Evolutionary conservation across 2,329 filamentous ascomycete genomes (phyloP).

Genomic region (Colletotrichum phormii): DNA sequence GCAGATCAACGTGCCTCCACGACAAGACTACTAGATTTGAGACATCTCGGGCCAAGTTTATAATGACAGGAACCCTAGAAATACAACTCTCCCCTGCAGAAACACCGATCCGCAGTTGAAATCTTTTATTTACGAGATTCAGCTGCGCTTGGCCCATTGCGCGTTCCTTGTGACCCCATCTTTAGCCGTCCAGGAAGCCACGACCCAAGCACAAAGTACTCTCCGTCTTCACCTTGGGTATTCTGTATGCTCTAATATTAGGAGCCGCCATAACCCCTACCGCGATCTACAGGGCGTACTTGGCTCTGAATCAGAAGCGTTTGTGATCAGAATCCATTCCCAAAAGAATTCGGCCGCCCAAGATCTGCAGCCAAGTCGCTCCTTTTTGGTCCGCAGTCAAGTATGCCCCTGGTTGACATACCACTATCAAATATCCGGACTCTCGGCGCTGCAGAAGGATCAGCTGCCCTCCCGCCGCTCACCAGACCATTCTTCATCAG

Average conservation of each 20-base stretch:
- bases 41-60: constrained; percentile 21
- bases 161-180: background rate
- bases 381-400: constrained; percentile 10
- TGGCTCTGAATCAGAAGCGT: constrained; percentile 27
- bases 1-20: background rate
- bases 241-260: background rate
- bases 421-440: constrained; percentile 32
- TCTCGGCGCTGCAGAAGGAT: constrained; percentile 20
- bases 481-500: constrained; percentile 33
- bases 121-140: background rate
- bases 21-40: constrained; percentile 7
- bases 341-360: background rate
- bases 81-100: constrained; percentile 9
- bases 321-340: constrained; percentile 9
- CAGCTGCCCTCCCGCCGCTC: constrained; percentile 11
- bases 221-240: too few species aligned
- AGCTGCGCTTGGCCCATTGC: background rate
- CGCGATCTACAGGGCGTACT: constrained; percentile 23
- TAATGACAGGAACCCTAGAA: background rate
- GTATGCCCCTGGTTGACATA: constrained; percentile 18
- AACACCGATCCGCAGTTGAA: constrained; percentile 3
- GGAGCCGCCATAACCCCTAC: background rate
- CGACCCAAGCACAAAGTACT: too few species aligned
- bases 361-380: constrained; percentile 29
- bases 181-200: too few species aligned